Base-by-base conservation (phyloP, 2,329 filamentous ascomycete genomes). In the Lojkania enalia region DNA sequence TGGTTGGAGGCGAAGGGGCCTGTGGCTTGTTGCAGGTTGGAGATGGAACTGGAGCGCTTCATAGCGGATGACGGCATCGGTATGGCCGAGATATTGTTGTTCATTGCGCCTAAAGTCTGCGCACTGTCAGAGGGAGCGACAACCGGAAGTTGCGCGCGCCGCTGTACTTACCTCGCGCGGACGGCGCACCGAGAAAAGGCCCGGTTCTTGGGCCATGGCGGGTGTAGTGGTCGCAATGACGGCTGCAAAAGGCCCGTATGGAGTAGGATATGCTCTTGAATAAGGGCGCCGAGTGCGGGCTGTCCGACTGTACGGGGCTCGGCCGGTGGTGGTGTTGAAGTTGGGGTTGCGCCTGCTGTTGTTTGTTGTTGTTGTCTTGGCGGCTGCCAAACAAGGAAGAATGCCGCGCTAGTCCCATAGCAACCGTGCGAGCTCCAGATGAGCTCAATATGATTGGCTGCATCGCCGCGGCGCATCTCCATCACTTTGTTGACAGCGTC, bases 11-110 rank as follows among this genome's bases (percentile, higher is more conserved):
- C 83, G 62, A 82, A 86, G 12, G 55, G 64, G 35, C 59, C 35
- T 81, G 82, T 46, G 77, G 76, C 62, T 27, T 61, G 57, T 37
- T 82, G 79, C 60, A 83, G 77, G 64, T 83, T 83, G 52, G 83
- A 84, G 58, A 84, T 84, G 11, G 90, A 91, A 64, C 85, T 94
- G 20, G 88, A 87, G 69, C 94, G 88, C 77, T 99, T 99, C 80
- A 99, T 86, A 30, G 90, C 89, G 30, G 92, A 97, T 20, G 88
- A 81, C 6, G 94, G 92, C 73, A 95, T 90, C 15, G 94, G 94
- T 52, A 99, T 88, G 16, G 84, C 83, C 15, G 88, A 87, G 3
- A 90, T 92, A 69, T 85, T 83, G 68, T 84, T 91, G 68, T 84
- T 92, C 64, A 96, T 84, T 56, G 85, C 85, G 54, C 87, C 91